Evolutionary conservation across 176 grass and related monocot species (phyloP).

Genomic region (Olyra latifolia): DNA sequence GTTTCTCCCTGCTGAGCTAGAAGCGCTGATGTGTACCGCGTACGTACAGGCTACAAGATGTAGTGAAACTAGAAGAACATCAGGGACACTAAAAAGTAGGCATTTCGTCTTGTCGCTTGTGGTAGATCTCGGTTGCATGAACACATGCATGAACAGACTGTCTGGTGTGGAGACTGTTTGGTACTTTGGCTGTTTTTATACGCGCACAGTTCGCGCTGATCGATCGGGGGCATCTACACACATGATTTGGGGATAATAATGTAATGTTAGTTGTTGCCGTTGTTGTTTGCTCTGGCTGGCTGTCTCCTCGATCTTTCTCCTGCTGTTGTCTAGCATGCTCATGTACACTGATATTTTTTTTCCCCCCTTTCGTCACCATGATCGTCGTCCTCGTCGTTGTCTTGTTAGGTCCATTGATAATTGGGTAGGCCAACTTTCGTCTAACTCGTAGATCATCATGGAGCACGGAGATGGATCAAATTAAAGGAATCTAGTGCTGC

Average conservation of each 20-base stretch:
- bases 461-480: neutral
- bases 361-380: too few species aligned
- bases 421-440: neutral
- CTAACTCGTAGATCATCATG: neutral
- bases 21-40: neutral
- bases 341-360: too few species aligned
- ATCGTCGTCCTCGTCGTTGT: too few species aligned
- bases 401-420: neutral
- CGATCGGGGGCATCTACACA: neutral
- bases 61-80: neutral
- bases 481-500: neutral
- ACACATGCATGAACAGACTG: neutral
- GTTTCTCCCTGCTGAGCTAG: neutral
- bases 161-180: neutral
- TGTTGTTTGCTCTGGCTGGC: neutral
- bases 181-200: slow-evolving; percentile 2
- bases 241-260: slow-evolving; percentile 9
- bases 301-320: neutral
- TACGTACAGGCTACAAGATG: neutral
- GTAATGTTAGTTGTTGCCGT: neutral
- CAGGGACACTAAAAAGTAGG: neutral
- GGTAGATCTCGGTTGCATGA: too few species aligned
- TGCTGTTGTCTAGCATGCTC: neutral
- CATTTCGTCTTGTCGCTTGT: neutral
- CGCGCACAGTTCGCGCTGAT: neutral